Conservation (phyloP, 305 asterid species). For the Lippia alba region DNA sequence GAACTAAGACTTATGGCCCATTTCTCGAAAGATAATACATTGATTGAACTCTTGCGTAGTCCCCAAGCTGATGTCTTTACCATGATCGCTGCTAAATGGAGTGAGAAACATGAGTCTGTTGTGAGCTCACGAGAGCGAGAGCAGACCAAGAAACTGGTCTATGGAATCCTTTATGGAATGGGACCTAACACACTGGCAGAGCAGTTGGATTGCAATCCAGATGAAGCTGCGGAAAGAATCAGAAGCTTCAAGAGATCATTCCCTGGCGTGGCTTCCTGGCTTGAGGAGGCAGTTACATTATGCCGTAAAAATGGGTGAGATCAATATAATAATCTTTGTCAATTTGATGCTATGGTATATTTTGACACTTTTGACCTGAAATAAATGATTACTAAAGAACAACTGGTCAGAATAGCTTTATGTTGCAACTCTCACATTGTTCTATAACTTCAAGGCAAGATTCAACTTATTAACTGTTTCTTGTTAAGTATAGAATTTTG, state of each 20-base stretch:
- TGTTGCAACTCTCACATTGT: slow-evolving; percentile 7
- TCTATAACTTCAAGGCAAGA: not conserved
- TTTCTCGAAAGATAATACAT: slow-evolving; percentile 81
- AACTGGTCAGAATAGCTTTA: not conserved
- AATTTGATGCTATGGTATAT: not conserved
- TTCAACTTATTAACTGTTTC: not conserved
- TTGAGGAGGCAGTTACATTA: slow-evolving; percentile 80
- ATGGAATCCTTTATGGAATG: slow-evolving; percentile 96
- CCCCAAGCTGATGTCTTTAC: slow-evolving; percentile 85
- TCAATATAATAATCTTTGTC: slow-evolving; percentile 12
- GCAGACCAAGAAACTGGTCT: slow-evolving; percentile 88
- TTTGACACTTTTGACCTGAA: not conserved
- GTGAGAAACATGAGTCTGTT: slow-evolving; percentile 64
- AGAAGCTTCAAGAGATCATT: slow-evolving; percentile 78
- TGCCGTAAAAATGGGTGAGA: slow-evolving; percentile 92
- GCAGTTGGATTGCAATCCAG: slow-evolving; percentile 79
- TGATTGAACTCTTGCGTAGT: slow-evolving; percentile 69
- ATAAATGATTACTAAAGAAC: not conserved
- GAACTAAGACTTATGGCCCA: slow-evolving; percentile 99
- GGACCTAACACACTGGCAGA: slow-evolving; percentile 86
- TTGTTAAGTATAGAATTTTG: slow-evolving; percentile 5
- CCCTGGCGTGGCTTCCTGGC: slow-evolving; percentile 95
- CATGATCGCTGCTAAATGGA: slow-evolving; percentile 94
- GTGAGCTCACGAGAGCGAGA: slow-evolving; percentile 87
- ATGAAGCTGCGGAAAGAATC: slow-evolving; percentile 87